Conservation (phyloP, 768 basidiomycete genomes). For the Lentinula lateritia region DNA sequence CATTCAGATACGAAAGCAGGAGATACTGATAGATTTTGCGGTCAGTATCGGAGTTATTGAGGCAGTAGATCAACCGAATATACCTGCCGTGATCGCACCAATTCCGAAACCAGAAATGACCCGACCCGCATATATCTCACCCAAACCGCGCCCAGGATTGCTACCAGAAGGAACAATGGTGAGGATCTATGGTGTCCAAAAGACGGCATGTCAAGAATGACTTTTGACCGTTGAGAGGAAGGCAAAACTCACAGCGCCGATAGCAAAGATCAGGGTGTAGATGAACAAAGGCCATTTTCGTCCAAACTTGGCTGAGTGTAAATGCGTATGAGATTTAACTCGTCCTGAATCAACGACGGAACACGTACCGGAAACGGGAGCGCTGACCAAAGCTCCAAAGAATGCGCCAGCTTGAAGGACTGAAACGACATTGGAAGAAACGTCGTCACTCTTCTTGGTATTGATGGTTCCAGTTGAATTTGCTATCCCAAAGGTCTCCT, state of each 20-base stretch:
- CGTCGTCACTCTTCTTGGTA: slow-evolving; percentile 21
- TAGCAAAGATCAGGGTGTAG: slow-evolving; percentile 41
- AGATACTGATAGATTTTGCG: slow-evolving; percentile 28
- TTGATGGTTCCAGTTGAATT: slow-evolving; percentile 25
- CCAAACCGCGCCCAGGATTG: slow-evolving; percentile 30
- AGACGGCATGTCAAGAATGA: not conserved
- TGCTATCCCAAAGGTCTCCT: slow-evolving; percentile 39
- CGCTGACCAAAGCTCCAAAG: slow-evolving; percentile 54
- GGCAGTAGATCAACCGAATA: slow-evolving; percentile 42
- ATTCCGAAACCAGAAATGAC: slow-evolving; percentile 59
- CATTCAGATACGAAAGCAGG: slow-evolving; percentile 69
- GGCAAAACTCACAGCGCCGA: slow-evolving; percentile 43
- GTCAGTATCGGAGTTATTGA: slow-evolving; percentile 18
- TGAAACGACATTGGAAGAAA: slow-evolving; percentile 57
- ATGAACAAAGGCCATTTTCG: slow-evolving; percentile 41
- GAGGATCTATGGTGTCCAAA: slow-evolving; percentile 52
- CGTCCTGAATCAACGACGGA: not conserved
- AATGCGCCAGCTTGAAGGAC: slow-evolving; percentile 65
- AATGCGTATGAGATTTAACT: not conserved
- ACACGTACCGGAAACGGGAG: slow-evolving; percentile 39
- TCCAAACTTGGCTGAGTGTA: slow-evolving; percentile 34
- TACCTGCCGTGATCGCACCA: slow-evolving; percentile 47
- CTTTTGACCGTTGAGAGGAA: not conserved
- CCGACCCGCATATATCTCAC: slow-evolving; percentile 56
- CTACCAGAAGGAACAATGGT: slow-evolving; percentile 45